Conservation (phyloP, 1,284 basidiomycete genomes). For the Filobasidium uniguttulatum region DNA sequence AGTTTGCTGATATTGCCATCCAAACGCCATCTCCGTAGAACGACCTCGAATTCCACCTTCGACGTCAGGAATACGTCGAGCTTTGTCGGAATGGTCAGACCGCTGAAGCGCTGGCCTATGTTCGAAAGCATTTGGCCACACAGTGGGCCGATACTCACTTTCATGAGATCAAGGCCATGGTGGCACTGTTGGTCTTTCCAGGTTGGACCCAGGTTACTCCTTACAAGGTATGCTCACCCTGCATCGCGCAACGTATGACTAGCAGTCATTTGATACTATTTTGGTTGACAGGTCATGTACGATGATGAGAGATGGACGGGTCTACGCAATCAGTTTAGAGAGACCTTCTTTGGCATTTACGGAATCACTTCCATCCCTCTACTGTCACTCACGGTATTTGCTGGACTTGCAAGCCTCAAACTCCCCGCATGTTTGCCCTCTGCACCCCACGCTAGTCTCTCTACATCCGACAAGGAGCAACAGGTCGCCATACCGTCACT, state of each 20-base stretch:
- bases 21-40: conserved; percentile 44
- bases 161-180: conserved; percentile 59
- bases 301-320: conserved; percentile 59
- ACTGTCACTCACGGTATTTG: conserved; percentile 71
- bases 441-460: conserved; percentile 3
- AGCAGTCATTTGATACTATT: conserved; percentile 7
- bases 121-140: conserved; percentile 58
- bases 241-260: no score
- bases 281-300: conserved; percentile 54
- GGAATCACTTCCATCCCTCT: conserved; percentile 72
- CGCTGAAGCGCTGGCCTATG: conserved; percentile 69
- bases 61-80: conserved; percentile 93
- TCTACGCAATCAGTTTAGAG: conserved; percentile 62
- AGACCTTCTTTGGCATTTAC: conserved; percentile 71
- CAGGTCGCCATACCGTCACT: conserved; percentile 18
- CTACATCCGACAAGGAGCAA: neutral
- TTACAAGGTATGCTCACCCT: conserved; percentile 28
- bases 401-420: conserved; percentile 74
- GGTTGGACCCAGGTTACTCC: conserved; percentile 29
- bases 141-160: conserved; percentile 70
- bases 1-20: neutral
- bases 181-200: conserved; percentile 58
- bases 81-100: conserved; percentile 56
- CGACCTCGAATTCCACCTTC: conserved; percentile 86
- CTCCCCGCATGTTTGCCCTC: conserved; percentile 49